Base-by-base conservation (phyloP, 1,284 basidiomycete genomes). In the Papiliotrema nemorosa region DNA sequence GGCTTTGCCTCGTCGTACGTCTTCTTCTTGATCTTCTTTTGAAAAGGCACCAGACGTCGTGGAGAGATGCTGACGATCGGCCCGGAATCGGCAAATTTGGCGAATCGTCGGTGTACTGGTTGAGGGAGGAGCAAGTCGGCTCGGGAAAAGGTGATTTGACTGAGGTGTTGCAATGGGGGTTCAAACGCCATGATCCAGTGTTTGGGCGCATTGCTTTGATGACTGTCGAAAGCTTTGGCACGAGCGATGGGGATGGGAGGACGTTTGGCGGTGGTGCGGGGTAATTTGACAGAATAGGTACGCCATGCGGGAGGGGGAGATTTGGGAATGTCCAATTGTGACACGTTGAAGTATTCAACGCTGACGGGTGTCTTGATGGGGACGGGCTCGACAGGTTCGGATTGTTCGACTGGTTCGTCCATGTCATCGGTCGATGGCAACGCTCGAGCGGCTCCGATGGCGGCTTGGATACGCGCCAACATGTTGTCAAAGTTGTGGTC, bases 381-480 rank as follows among this genome's bases (percentile, higher is more conserved):
- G 41, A 26, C 31, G 41, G 26, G 4, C n/a, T n/a, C 14, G 25
- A 7, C 25, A 20, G 24, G 12, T 26, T 26, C 9, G 16, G 41
- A 5, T 45, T 34, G 21, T 13, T 9, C 10, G 16, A 16, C 37
- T n/a, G n/a, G n/a, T 18, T 16, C 16, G 10, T 18, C 9, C 7
- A 18, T 39, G 9, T 22, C 20, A 12, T 9, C n/a, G 39, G n/a
- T 12, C 9, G 39, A 24, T 16, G 68, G 70, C 18, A 78, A 74
- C 48, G 86, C 83, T 81, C 88, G 86, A 34, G 80, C 81, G 66
- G 83, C 81, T 14, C 47, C 59, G 64, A 94, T 75, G 3, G 85
- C 90, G 21, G 87, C 89, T 66, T 87, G 90, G 63, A 96, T 90
- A 26, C 90, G 82, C 5, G 87, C 89, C 80, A 96, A 86, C 47